Base-by-base conservation (phyloP, 1,284 basidiomycete genomes). In the Rhodofomes roseus region DNA sequence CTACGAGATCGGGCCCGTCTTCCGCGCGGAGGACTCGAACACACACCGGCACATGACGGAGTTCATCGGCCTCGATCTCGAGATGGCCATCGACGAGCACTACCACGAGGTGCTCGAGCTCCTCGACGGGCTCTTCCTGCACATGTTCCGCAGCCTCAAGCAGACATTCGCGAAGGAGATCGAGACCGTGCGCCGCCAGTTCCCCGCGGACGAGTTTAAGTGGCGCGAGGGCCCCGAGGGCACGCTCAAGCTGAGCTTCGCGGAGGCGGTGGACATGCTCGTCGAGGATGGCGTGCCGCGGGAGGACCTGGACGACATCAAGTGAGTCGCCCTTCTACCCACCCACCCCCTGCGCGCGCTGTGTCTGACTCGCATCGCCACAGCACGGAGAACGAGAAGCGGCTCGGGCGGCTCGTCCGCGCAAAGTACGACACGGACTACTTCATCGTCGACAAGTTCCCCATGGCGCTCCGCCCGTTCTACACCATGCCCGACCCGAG, bases 21-120 rank as follows among this genome's bases (percentile, higher is more conserved):
- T 99, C 82, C 93, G 96, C 65, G 96, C 96, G n/a, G 96, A 99
- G 75, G 88, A 98, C 75, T 92, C 95, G 44, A 96, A 97, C 76
- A 98, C 96, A 4, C 93, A 98, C 74, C 90, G 97, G 57, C 97
- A 99, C 79, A 84, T 99, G 79, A 99, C 97, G 50, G 97, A 99
- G 76, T 99, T 98, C 76, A 93, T 95, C 66, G 97, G 97, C 54
- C 89, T 99, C 66, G 97, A 99, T 91, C 82, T 99, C 66, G 97
- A 99, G 76, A 99, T 99, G 97, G 83, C 89, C 2, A 95, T 99
- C 65, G 92, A 98, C 71, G 95, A 98, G 73, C 95, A 98, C 74
- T 99, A 99, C 71, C 96, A 99, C 77, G 97, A 96, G 74, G 93
- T 93, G 31, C 82, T 96, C 78, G 93, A 96, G 67, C 74, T 92